Conservation (phyloP, 208 protist genomes). For the Crithidia thermophila region DNA sequence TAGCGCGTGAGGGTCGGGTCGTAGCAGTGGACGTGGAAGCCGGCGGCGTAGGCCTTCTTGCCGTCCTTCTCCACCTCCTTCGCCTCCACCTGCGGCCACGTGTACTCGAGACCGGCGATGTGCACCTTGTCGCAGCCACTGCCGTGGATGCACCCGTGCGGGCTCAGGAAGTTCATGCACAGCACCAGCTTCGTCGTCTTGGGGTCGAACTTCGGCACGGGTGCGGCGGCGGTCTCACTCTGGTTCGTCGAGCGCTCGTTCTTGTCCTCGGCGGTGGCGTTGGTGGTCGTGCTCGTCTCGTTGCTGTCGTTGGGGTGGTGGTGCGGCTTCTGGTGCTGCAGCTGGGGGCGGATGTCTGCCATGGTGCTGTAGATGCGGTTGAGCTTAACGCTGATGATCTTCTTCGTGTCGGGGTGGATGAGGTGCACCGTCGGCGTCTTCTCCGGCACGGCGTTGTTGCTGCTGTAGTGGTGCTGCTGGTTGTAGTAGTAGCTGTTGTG, state of each 20-base stretch:
- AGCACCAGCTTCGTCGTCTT: slow-evolving; percentile 46
- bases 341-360: slow-evolving; percentile 47
- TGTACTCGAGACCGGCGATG: slow-evolving; percentile 72
- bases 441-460: slow-evolving; percentile 77
- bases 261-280: slow-evolving; percentile 14
- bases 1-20: slow-evolving; percentile 66
- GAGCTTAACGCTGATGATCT: slow-evolving; percentile 59
- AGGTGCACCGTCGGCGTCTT: slow-evolving; percentile 63
- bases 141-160: slow-evolving; percentile 55
- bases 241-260: slow-evolving; percentile 26
- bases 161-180: slow-evolving; percentile 55
- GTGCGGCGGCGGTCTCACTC: slow-evolving; percentile 3
- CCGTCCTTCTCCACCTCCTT: slow-evolving; percentile 30
- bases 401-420: slow-evolving; percentile 43
- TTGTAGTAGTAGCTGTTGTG: slow-evolving; percentile 58
- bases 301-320: slow-evolving; percentile 21
- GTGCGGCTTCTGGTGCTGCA: slow-evolving; percentile 20
- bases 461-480: slow-evolving; percentile 52
- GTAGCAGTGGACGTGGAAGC: slow-evolving; percentile 81
- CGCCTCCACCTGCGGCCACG: slow-evolving; percentile 63
- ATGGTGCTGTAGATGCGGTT: slow-evolving; percentile 70
- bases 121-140: slow-evolving; percentile 80
- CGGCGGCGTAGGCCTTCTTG: slow-evolving; percentile 42
- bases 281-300: slow-evolving; percentile 17
- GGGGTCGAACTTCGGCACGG: slow-evolving; percentile 25